Conservation (phyloP, 2,329 filamentous ascomycete species). For the Fusarium neocosmosporiellum region DNA sequence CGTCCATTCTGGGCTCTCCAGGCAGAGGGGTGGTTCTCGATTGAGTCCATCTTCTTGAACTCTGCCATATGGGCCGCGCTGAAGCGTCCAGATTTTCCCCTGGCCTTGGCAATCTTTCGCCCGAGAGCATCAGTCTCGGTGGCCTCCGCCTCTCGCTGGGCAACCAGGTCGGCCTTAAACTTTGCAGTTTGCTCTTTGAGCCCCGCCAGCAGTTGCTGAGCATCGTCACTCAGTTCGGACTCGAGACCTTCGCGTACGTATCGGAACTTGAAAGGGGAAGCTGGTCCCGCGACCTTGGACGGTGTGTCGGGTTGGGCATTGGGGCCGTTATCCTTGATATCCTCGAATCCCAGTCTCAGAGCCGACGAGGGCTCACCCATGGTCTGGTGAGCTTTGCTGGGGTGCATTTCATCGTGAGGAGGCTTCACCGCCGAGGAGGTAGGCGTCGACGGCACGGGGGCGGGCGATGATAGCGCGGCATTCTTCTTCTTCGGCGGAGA, state of each 20-base stretch:
- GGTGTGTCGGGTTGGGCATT: slow-evolving; percentile 68
- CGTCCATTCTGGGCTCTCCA: slow-evolving; percentile 71
- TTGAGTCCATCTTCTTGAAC: slow-evolving; percentile 98
- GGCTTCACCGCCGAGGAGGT: slow-evolving; percentile 76
- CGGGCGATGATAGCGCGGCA: slow-evolving; percentile 50
- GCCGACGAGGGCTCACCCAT: slow-evolving; percentile 83
- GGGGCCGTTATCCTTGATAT: slow-evolving; percentile 66
- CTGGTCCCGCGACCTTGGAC: slow-evolving; percentile 65
- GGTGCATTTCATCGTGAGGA: slow-evolving; percentile 87
- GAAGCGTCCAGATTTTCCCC: slow-evolving; percentile 81
- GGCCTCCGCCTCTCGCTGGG: slow-evolving; percentile 68
- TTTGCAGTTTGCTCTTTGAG: slow-evolving; percentile 77
- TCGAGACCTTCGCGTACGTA: slow-evolving; percentile 68
- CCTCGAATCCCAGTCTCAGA: slow-evolving; percentile 83
- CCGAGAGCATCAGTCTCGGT: slow-evolving; percentile 54
- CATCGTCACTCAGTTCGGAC: slow-evolving; percentile 69
- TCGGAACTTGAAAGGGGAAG: slow-evolving; percentile 75
- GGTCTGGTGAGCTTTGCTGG: slow-evolving; percentile 81
- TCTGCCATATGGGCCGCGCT: slow-evolving; percentile 87
- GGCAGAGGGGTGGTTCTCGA: slow-evolving; percentile 84
- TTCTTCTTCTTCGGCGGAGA: slow-evolving; percentile 43
- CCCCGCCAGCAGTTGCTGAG: slow-evolving; percentile 71
- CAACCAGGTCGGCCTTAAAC: slow-evolving; percentile 76
- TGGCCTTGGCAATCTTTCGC: slow-evolving; percentile 83
- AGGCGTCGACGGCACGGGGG: slow-evolving; percentile 65